Percentiles rank a stretch among this genome's conserved stretches.
phyloP scores from a whole-genome alignment of 768 basidiomycete species.

The Antrodiella citrinella region DNA sequence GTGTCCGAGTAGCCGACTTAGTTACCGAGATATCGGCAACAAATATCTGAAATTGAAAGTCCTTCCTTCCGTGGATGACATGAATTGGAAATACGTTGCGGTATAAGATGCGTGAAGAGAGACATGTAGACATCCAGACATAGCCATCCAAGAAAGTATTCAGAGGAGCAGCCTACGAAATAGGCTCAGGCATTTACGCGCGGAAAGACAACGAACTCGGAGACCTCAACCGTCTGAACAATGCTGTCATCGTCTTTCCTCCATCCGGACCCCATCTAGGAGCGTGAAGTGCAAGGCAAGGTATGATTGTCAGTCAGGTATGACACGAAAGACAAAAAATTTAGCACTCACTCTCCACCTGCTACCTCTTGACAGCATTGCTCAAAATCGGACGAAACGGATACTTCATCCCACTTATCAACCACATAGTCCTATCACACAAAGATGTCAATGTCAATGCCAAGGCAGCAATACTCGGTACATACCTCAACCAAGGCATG shows the following conservation, averaged over 20 bases:
- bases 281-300: constrained; percentile 2
- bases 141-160: background rate
- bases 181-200: constrained; percentile 9
- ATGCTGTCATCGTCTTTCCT: constrained; percentile 56
- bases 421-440: constrained; percentile 53
- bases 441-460: constrained; percentile 2
- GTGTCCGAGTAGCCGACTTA: too few species aligned
- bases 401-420: constrained; percentile 69
- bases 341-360: constrained; percentile 54
- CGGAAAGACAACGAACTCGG: constrained; percentile 28
- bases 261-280: constrained; percentile 72
- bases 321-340: background rate
- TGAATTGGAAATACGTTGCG: too few species aligned
- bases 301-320: constrained; percentile 2
- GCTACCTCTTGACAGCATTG: constrained; percentile 65
- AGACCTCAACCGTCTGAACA: constrained; percentile 61
- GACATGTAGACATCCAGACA: too few species aligned
- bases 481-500: constrained; percentile 52
- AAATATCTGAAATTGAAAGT: too few species aligned
- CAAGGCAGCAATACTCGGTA: constrained; percentile 6
- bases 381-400: constrained; percentile 55
- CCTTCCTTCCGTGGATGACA: too few species aligned
- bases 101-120: too few species aligned
- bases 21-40: too few species aligned
- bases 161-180: background rate